Base-by-base conservation (phyloP, 1,284 basidiomycete genomes). In the Sutorius eximius region DNA sequence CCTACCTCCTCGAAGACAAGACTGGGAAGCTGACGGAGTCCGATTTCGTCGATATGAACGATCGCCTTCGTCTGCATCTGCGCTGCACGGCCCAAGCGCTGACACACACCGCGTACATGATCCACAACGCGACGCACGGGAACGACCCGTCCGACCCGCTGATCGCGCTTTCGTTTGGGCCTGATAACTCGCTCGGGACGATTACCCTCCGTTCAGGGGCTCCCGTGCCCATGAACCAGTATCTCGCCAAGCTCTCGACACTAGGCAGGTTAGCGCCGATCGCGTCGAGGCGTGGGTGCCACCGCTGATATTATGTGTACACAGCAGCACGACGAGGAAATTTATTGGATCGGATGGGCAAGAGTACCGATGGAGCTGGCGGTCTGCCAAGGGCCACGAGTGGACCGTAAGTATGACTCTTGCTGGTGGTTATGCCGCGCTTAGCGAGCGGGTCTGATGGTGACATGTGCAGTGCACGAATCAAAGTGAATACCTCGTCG, bases 1-100 rank as follows among this genome's bases (percentile, higher is more conserved):
- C 83, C 36, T 81, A 73, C 66, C 78, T 86, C 62, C 80, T 87
- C 57, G 82, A 85, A 64, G 85, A 87, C 72, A 79, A 74, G 54
- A 79, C 77, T 8, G 83, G 83, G 9, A 69, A 66, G 40, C 67
- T 84, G 45, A 71, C 73, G 10, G 80, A 77, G 37, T 79, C 82
- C 5, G 79, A 83, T 32, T 87, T 82, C 64, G 63, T 77, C 49
- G 86, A 88, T 68, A 73, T 86, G 60, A 74, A 87, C 67, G 82
- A 82, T 49, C 82, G 85, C 33, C 75, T 85, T 65, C 73, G 72
- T 40, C 71, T 85, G 58, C 67, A 65, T 52, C 70, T 84, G 53
- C 75, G 77, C 37, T 76, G 79, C 55, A 81, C 78, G n/a, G 72
- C 74, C 0, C 68, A 69, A 53, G 74, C 75, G 51, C 29, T 68